Evolutionary conservation across 2,329 filamentous ascomycete species (phyloP), one percentile per base, ranked within the genome.

Genomic region (Hypoxylon sp.): DNA sequence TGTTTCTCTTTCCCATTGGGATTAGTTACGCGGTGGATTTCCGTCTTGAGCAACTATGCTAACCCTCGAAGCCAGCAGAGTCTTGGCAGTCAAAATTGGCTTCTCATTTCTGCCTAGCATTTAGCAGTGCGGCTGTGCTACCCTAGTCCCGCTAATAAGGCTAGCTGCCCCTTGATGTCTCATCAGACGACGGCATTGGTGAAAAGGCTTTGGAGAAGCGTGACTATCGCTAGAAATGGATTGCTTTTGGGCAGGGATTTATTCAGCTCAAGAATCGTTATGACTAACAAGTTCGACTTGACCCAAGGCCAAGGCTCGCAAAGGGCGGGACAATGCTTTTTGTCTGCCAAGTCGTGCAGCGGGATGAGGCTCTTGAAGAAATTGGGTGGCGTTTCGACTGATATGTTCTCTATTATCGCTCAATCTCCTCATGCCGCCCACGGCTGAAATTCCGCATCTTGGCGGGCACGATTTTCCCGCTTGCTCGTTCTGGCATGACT

Each of bases 21-120:
- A 5, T 39, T 22, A 17, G 42, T n/a, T 44, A 8, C 9, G 17
- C 11, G 37, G n/a, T 17, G 10, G n/a, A 47, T 29, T 48, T 48
- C 26, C 39, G 8, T 51, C 44, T 50, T 29, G 2, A 19, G 55
- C n/a, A 51, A 48, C 17, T 26, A 24, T 24, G n/a, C 24, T 55
- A 50, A 31, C 29, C 35, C 59, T 51, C 29, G 22, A 31, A 24
- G 47, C 55, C 24, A 52, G 35, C 42, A 33, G 26, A 1, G 50
- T 59, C 63, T 69, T 69, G 63, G 67, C 67, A 58, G 63, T 54
- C 31, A 63, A 58, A 50, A 50, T 68, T 63, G 31, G 37, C 44
- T 42, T 53, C 59, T 63, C 19, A 13, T 58, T 48, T 58, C 63
- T 46, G 47, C 51, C 53, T 22, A 46, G 37, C 39, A 52, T 52